Percentiles rank a stretch among this genome's conserved stretches.
These are phyloP conservation scores for Psidium friedrichsthalianum DNA, from an alignment of 345 rosid genomes.

Conservation along the genomic window DNA sequence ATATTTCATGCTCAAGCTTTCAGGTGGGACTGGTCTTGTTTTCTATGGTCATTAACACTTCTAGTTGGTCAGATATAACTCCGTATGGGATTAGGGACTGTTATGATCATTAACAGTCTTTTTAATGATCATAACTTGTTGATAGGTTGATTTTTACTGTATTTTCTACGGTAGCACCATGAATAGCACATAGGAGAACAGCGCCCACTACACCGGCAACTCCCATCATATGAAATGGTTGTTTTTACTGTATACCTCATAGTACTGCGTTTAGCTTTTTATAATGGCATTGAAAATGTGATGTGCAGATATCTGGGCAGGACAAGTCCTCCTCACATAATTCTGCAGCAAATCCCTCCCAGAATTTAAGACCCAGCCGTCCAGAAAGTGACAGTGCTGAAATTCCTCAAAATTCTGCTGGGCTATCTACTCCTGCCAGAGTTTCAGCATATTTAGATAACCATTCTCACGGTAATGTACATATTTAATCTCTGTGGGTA, in stretches of 20 bases:
- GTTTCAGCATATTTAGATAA: constrained; percentile 19
- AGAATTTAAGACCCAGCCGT: constrained; percentile 24
- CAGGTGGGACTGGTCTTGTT: neutral
- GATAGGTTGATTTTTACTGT: neutral
- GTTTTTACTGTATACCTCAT: neutral
- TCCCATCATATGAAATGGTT: no score
- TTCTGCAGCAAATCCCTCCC: constrained; percentile 11
- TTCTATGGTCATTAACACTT: neutral
- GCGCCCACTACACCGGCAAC: no score
- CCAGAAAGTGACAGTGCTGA: constrained; percentile 19
- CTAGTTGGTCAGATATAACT: neutral
- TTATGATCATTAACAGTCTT: neutral
- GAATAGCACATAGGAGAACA: no score
- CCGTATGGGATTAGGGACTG: neutral
- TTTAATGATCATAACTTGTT: neutral
- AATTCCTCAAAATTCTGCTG: constrained; percentile 16
- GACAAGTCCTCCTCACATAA: constrained; percentile 41
- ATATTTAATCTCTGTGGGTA: neutral
- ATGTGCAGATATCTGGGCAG: constrained; percentile 71
- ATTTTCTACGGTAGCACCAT: no score
- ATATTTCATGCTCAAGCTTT: neutral
- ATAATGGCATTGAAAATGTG: neutral
- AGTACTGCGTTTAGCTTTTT: neutral
- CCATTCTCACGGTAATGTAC: constrained; percentile 22
- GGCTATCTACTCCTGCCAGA: constrained; percentile 18